These are phyloP conservation scores for Phyllachora maydis DNA, from an alignment of 2,329 filamentous ascomycete genomes.

Conservation along the genomic window DNA sequence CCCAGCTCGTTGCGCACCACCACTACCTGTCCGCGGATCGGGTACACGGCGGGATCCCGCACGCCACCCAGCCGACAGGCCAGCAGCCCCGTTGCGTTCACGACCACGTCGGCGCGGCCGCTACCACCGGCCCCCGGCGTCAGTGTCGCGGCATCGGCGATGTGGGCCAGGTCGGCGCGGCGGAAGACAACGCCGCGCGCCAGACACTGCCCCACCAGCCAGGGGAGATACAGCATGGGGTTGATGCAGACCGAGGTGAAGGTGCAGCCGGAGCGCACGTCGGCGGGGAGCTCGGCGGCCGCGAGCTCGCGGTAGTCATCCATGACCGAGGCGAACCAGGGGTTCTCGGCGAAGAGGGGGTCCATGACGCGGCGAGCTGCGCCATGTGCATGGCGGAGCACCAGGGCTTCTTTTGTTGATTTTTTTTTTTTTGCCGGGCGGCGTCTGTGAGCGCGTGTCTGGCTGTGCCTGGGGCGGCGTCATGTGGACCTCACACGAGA, in stretches of 20 bases:
- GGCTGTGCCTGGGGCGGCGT: too few relatives aligned
- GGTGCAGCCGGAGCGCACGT: conserved; percentile 48
- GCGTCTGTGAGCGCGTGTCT: too few relatives aligned
- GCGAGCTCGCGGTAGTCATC: conserved; percentile 48
- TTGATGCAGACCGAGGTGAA: conserved; percentile 89
- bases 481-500: too few relatives aligned
- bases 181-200: conserved; percentile 49
- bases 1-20: conserved; percentile 59
- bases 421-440: conserved; percentile 9
- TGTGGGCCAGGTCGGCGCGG: conserved; percentile 43
- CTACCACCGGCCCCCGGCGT: conserved; percentile 37
- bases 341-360: conserved; percentile 42
- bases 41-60: conserved; percentile 49
- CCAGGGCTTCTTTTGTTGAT: conserved; percentile 22
- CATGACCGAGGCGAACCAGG: conserved; percentile 55
- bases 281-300: conserved; percentile 34
- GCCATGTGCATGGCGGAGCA: conserved; percentile 23
- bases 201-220: conserved; percentile 63
- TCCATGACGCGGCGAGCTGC: conserved; percentile 30
- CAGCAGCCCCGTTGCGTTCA: conserved; percentile 73
- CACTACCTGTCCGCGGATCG: conserved; percentile 66
- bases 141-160: conserved; percentile 43
- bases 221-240: conserved; percentile 69
- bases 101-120: conserved; percentile 39
- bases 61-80: conserved; percentile 66